These are phyloP conservation scores for Fusarium burgessii DNA, from an alignment of 2,329 filamentous ascomycete genomes.

Conservation along the genomic window DNA sequence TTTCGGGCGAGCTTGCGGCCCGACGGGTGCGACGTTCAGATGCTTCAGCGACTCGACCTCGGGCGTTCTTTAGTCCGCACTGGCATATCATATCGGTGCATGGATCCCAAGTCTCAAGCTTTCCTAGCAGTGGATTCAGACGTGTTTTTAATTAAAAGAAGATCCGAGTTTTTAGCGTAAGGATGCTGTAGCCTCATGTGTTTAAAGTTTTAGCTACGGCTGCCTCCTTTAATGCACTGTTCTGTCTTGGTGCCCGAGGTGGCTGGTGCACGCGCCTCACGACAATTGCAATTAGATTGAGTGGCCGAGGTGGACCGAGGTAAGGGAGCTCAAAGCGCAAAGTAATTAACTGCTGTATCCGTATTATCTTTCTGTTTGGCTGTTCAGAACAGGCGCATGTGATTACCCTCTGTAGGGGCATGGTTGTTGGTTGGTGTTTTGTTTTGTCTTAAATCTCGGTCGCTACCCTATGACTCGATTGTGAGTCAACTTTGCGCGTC, in stretches of 20 bases:
- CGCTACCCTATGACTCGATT: neutral
- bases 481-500: neutral
- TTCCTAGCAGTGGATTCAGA: slow-evolving; percentile 1
- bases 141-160: slow-evolving; percentile 18
- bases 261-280: neutral
- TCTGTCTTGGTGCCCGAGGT: neutral
- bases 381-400: neutral
- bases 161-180: slow-evolving; percentile 6
- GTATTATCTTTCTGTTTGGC: accelerated
- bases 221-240: neutral
- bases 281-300: neutral
- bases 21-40: neutral
- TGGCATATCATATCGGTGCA: slow-evolving; percentile 3
- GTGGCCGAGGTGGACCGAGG: neutral
- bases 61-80: neutral
- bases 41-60: neutral
- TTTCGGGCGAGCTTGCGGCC: neutral
- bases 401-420: neutral
- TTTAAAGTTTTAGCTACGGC: neutral
- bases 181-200: neutral
- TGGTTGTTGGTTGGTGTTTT: neutral
- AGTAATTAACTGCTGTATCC: no score
- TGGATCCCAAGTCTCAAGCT: slow-evolving; percentile 15
- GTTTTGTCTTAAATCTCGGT: neutral
- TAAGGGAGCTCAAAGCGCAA: neutral